Evolutionary conservation across 331 rosid species (phyloP).

Genomic region (Malus hybrid): DNA sequence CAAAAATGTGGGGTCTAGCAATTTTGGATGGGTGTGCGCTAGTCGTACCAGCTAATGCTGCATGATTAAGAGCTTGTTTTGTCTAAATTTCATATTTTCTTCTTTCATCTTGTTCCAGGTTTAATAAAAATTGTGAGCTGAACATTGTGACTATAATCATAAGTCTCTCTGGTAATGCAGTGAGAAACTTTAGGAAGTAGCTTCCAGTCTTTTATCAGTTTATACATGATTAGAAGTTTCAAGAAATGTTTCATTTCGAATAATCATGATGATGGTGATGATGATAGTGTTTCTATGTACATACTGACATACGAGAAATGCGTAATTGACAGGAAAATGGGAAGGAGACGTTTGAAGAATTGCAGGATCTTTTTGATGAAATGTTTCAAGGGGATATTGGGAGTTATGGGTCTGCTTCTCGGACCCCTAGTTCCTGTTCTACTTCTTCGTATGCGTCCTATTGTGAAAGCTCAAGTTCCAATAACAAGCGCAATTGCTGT

Average conservation of each 20-base stretch:
- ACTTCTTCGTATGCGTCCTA: conserved; percentile 30
- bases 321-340: conserved; percentile 49
- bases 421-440: conserved; percentile 20
- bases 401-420: conserved; percentile 20
- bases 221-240: neutral
- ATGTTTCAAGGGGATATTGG: conserved; percentile 55
- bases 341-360: conserved; percentile 73
- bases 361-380: conserved; percentile 76
- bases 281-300: neutral
- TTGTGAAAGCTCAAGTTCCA: conserved; percentile 35
- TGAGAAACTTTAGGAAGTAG: no score
- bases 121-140: neutral
- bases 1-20: neutral
- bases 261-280: neutral
- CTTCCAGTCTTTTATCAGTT: neutral
- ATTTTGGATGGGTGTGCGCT: neutral
- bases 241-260: neutral
- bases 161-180: neutral
- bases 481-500: conserved; percentile 48
- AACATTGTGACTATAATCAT: neutral
- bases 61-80: neutral
- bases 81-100: neutral
- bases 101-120: neutral
- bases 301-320: neutral
- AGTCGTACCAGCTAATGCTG: neutral